Evolutionary conservation across 2,329 filamentous ascomycete genomes (phyloP).

Genomic region (Ceratocystis cacaofunesta): DNA sequence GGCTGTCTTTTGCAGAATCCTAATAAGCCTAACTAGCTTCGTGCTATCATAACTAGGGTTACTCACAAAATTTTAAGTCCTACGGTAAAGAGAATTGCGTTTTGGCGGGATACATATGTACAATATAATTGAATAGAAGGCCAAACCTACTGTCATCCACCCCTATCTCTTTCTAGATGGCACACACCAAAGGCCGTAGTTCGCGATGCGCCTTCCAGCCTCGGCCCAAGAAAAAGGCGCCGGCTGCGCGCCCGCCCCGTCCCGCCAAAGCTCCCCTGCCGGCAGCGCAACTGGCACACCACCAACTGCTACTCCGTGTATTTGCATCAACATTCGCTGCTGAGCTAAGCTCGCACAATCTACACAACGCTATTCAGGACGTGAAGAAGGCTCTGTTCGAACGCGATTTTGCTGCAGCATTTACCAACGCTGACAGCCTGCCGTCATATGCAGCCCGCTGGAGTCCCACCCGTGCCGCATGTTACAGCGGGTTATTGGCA

Average conservation of each 20-base stretch:
- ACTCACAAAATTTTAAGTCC: neutral
- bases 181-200: slow-evolving; percentile 14
- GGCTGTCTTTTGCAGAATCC: neutral
- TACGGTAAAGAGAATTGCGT: too few relatives aligned
- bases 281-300: slow-evolving; percentile 8
- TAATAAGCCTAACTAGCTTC: neutral
- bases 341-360: slow-evolving; percentile 32
- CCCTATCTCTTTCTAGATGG: neutral
- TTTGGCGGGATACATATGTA: too few relatives aligned
- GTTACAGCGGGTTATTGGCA: slow-evolving; percentile 50
- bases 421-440: slow-evolving; percentile 54
- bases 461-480: slow-evolving; percentile 75
- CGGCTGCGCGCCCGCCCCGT: neutral
- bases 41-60: neutral
- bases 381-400: slow-evolving; percentile 78
- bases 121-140: too few relatives aligned
- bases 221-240: slow-evolving; percentile 14
- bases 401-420: slow-evolving; percentile 70
- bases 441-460: slow-evolving; percentile 78
- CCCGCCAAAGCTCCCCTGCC: slow-evolving; percentile 7
- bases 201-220: slow-evolving; percentile 17
- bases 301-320: slow-evolving; percentile 43
- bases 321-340: slow-evolving; percentile 51
- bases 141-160: neutral
- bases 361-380: slow-evolving; percentile 51